These are phyloP conservation scores for Capsicum chinense DNA, from an alignment of 257 asterid species.

Conservation along the genomic window DNA sequence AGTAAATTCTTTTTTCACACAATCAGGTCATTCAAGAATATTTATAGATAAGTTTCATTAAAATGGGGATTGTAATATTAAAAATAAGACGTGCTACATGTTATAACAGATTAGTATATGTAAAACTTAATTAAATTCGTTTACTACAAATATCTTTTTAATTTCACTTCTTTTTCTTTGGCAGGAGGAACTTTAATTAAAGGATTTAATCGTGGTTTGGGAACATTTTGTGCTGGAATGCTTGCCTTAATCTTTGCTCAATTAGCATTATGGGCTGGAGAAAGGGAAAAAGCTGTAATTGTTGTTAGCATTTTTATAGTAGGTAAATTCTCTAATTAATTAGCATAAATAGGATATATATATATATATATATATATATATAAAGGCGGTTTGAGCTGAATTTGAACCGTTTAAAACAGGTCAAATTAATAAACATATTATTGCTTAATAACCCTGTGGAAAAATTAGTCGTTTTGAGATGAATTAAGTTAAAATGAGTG, in stretches of 20 bases:
- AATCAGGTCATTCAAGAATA: too few species aligned
- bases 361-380: too few species aligned
- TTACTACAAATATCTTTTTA: too few species aligned
- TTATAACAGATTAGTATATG: too few species aligned
- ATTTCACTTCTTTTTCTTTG: not conserved
- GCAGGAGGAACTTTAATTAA: conserved; percentile 68
- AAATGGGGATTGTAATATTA: too few species aligned
- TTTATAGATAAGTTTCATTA: too few species aligned
- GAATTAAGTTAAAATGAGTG: not conserved
- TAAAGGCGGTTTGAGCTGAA: not conserved
- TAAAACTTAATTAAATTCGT: too few species aligned
- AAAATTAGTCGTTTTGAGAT: too few species aligned
- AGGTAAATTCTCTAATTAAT: conserved; percentile 37
- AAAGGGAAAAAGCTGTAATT: conserved; percentile 46
- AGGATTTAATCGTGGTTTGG: conserved; percentile 74
- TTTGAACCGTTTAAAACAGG: not conserved
- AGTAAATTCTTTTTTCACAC: too few species aligned
- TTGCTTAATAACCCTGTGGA: too few species aligned
- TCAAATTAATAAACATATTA: too few species aligned
- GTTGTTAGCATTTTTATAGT: conserved; percentile 53
- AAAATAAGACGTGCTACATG: too few species aligned
- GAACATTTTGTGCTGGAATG: conserved; percentile 63
- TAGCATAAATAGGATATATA: not conserved
- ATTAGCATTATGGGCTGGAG: conserved; percentile 49
- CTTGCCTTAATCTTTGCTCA: conserved; percentile 57